Conservation (phyloP, 306 rosid species). For the Corylus americana region DNA sequence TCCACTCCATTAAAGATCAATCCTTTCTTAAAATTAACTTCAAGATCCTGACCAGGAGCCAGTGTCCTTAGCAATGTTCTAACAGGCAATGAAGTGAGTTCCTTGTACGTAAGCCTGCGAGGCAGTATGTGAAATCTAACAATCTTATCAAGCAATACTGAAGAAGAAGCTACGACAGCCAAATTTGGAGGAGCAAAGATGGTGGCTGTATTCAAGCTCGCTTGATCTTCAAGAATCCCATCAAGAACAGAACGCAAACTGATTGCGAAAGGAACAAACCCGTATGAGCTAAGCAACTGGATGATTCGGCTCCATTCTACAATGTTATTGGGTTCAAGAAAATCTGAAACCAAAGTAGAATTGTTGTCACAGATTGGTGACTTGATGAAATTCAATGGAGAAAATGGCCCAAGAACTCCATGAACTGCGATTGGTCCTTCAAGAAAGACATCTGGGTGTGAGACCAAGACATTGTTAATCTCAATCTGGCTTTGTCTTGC, state of each 20-base stretch:
- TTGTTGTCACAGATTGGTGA: slow-evolving; percentile 37
- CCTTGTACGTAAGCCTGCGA: slow-evolving; percentile 42
- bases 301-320: slow-evolving; percentile 57
- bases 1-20: slow-evolving; percentile 54
- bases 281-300: slow-evolving; percentile 50
- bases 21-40: slow-evolving; percentile 28
- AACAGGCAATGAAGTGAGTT: slow-evolving; percentile 45
- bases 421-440: slow-evolving; percentile 49
- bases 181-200: slow-evolving; percentile 71
- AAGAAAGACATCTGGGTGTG: slow-evolving; percentile 61
- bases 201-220: slow-evolving; percentile 38
- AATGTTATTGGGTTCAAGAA: slow-evolving; percentile 20
- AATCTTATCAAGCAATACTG: slow-evolving; percentile 39
- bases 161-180: slow-evolving; percentile 35
- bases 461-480: slow-evolving; percentile 57
- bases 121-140: slow-evolving; percentile 78
- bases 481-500: slow-evolving; percentile 33
- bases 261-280: slow-evolving; percentile 47
- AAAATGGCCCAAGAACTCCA: slow-evolving; percentile 65
- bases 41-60: slow-evolving; percentile 40
- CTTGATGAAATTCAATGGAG: slow-evolving; percentile 40
- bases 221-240: slow-evolving; percentile 43
- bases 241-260: slow-evolving; percentile 62
- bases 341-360: slow-evolving; percentile 17
- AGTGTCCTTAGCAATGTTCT: slow-evolving; percentile 51